Percentiles rank a stretch among this genome's conserved stretches.
Evolutionary conservation across 768 basidiomycete species (phyloP).

Genomic region (Mycena galopus): DNA sequence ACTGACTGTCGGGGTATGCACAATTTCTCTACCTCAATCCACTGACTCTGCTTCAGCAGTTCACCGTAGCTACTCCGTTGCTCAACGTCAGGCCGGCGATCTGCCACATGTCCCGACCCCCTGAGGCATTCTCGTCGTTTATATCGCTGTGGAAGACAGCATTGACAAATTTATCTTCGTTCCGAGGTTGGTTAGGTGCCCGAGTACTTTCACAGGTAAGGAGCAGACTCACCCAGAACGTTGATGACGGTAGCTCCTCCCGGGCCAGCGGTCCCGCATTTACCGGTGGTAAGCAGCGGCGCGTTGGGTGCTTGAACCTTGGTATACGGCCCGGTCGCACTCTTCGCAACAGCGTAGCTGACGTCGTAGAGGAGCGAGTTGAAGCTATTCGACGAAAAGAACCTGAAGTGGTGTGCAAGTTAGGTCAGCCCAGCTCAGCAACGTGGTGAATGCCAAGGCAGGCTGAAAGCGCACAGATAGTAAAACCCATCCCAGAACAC

Average conservation of each 20-base stretch:
- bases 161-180: background rate
- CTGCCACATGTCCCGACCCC: background rate
- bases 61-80: background rate
- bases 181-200: background rate
- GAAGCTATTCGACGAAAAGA: background rate
- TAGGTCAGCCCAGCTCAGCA: background rate
- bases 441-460: background rate
- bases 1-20: no score
- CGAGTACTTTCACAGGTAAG: background rate
- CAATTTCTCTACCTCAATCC: no score
- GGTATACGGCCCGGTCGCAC: background rate
- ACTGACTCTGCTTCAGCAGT: no score
- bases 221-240: background rate
- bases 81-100: background rate
- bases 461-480: background rate
- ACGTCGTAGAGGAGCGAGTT: background rate
- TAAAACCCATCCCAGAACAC: background rate
- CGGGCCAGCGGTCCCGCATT: background rate
- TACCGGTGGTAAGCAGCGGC: background rate
- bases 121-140: background rate
- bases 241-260: background rate
- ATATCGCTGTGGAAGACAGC: background rate
- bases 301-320: background rate
- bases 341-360: conserved; percentile 1
- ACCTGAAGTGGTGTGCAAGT: background rate